Base-by-base conservation (phyloP, 1,284 basidiomycete species). In the Ustilago curta region DNA sequence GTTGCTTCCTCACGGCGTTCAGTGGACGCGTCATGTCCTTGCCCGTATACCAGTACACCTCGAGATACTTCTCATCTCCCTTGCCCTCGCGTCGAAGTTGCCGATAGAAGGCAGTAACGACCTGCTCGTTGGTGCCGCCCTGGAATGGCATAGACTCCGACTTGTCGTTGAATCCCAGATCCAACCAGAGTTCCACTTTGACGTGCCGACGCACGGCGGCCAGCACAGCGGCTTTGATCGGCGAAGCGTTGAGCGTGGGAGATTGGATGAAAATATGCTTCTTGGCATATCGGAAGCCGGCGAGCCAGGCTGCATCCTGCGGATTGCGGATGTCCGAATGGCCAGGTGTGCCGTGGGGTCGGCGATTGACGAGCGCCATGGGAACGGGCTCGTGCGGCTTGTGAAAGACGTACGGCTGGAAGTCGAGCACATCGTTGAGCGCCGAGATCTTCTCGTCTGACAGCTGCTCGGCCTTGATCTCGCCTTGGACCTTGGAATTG, bases 61-160 rank as follows among this genome's bases (percentile, higher is more conserved):
- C 88, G 45, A 93, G 87, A 47, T 86, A 86, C 68, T 87, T 83
- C 70, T 89, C 88, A 57, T 77, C 68, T 6, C 82, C 83, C 44
- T 77, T 80, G 18, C 79, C 81, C 43, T 84, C 82, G 9, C 73
- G 55, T 1, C 78, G 57, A 4, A 84, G 64, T 29, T 78, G 67
- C 12, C 77, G 57, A 85, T 90, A 93, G 86, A 93, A 88, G 35
- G 87, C 86, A 62, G 89, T 88, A 25, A 90, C 90, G 16, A 93
- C 91, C 83, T 91, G 88, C 79, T 92, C 91, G 83, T 93, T 93
- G 19, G 90, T 93, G 0, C 92, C 92, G 18, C 92, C 92, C 83
- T 93, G 92, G 83, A 90, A 90, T 0, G 92, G 92, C 61, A 93
- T 88, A 71, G 87, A 88, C 82, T 91, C 91, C 53, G 90, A 90